Percentiles rank a stretch among this genome's conserved stretches.
Conservation (phyloP, 2,329 filamentous ascomycete genomes). For the Sporothrix globosa region DNA sequence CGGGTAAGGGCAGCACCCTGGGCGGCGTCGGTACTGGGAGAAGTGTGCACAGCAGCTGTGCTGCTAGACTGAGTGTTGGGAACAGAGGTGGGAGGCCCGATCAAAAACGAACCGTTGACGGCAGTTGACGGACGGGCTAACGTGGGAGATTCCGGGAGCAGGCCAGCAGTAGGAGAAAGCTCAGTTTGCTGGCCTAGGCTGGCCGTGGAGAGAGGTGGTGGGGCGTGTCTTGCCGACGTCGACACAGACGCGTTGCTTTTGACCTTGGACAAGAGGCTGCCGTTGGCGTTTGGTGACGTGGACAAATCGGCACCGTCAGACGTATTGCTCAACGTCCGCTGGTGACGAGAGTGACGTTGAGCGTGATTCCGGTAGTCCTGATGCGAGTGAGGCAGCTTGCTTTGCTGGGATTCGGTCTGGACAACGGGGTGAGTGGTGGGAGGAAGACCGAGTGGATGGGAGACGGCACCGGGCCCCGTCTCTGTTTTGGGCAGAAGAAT, state of each 20-base stretch:
- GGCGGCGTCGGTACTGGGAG: constrained; percentile 44
- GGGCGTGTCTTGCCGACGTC: neutral
- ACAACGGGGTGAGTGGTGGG: constrained; percentile 23
- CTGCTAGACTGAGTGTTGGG: neutral
- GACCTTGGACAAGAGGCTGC: neutral
- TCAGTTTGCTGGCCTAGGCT: neutral
- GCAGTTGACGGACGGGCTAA: constrained; percentile 32
- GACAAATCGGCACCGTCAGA: constrained; percentile 7
- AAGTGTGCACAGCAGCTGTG: constrained; percentile 27
- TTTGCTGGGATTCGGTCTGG: constrained; percentile 40
- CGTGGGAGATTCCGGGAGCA: neutral
- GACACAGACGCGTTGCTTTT: neutral
- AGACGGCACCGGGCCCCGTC: constrained; percentile 36
- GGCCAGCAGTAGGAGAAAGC: neutral
- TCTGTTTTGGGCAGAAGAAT: constrained; percentile 26
- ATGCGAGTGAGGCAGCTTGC: constrained; percentile 37
- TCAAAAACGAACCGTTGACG: constrained; percentile 34
- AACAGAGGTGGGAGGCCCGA: constrained; percentile 22
- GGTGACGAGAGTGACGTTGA: constrained; percentile 19
- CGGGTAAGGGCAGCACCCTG: constrained; percentile 43
- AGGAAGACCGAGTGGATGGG: neutral
- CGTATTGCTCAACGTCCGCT: constrained; percentile 15
- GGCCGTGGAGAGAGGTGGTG: neutral
- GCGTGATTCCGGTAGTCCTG: constrained; percentile 32
- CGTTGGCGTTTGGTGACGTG: neutral